phyloP scores from a whole-genome alignment of 1,139 yeast genomes.

The Blastobotrys petasosporus region DNA sequence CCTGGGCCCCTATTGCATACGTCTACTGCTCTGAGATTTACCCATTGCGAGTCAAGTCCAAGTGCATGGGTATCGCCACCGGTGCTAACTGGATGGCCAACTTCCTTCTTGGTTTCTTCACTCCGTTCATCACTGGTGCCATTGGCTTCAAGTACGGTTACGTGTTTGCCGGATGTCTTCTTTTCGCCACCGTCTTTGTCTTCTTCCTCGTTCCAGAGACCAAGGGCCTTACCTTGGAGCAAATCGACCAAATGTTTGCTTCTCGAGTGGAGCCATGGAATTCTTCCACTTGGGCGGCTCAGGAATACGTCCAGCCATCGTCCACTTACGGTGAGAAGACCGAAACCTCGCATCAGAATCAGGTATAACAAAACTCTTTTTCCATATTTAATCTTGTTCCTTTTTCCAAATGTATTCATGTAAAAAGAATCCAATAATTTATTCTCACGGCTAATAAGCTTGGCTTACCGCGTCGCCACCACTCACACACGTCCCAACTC shows the following conservation, averaged over 20 bases:
- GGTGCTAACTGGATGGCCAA: slow-evolving; percentile 79
- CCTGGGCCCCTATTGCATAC: slow-evolving; percentile 86
- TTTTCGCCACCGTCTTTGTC: slow-evolving; percentile 53
- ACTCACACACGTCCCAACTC: too few relatives aligned
- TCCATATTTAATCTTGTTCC: background rate
- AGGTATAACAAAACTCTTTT: too few relatives aligned
- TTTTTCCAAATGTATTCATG: background rate
- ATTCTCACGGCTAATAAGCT: too few relatives aligned
- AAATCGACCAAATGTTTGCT: slow-evolving; percentile 49
- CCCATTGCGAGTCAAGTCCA: slow-evolving; percentile 73
- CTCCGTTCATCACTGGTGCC: slow-evolving; percentile 43
- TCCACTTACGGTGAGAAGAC: slow-evolving; percentile 11
- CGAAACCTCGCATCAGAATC: slow-evolving; percentile 5
- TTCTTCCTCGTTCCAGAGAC: slow-evolving; percentile 68
- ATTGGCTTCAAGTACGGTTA: slow-evolving; percentile 61
- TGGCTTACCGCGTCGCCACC: too few relatives aligned
- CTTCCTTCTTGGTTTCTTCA: slow-evolving; percentile 51
- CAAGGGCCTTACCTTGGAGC: slow-evolving; percentile 67
- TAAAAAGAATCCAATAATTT: too few relatives aligned
- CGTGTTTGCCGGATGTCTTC: slow-evolving; percentile 71
- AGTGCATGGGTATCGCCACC: slow-evolving; percentile 65
- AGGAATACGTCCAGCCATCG: slow-evolving; percentile 9
- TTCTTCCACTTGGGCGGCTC: slow-evolving; percentile 19
- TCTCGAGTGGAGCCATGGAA: slow-evolving; percentile 31
- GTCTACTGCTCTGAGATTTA: slow-evolving; percentile 73